A percentile compares a stretch with the other conserved stretches of the same genome.
Evolutionary conservation across 345 rosid genomes (phyloP).

Genomic region (Eucalyptus cloeziana): DNA sequence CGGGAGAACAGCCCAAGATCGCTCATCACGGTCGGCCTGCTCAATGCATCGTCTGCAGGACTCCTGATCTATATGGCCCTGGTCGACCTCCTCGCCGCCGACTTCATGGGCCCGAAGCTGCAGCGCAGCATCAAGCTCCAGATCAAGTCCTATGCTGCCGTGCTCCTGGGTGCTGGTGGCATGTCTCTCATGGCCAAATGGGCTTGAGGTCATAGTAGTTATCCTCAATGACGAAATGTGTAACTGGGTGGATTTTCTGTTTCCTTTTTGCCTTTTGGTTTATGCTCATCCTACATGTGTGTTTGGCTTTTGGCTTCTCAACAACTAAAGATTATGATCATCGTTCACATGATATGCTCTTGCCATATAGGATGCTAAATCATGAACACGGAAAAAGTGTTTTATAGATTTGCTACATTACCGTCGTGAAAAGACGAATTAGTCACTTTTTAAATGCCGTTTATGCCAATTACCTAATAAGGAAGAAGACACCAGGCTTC

Average conservation of each 20-base stretch:
- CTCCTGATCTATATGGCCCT: slow-evolving; percentile 63
- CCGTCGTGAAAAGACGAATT: neutral
- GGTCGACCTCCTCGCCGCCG: slow-evolving; percentile 58
- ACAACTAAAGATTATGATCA: neutral
- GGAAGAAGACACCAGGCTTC: neutral
- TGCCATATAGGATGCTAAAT: neutral
- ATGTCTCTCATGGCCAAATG: slow-evolving; percentile 55
- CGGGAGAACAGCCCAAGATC: slow-evolving; percentile 38
- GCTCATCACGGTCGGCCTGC: slow-evolving; percentile 38
- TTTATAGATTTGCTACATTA: neutral
- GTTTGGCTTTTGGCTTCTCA: neutral
- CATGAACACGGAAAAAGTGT: neutral
- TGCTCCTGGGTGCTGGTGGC: slow-evolving; percentile 41
- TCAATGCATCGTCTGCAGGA: slow-evolving; percentile 59
- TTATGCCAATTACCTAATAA: neutral
- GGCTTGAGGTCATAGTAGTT: slow-evolving; percentile 24
- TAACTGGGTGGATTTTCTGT: neutral
- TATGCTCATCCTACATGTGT: neutral
- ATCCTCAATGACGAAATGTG: neutral
- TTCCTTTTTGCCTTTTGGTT: neutral
- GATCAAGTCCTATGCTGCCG: slow-evolving; percentile 8
- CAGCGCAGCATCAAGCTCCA: slow-evolving; percentile 32
- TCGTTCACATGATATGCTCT: neutral
- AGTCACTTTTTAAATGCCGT: neutral
- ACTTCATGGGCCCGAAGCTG: slow-evolving; percentile 39